Evolutionary conservation across 371 early-diverging fungal genomes (phyloP).

Genomic region (Actinomucor elegans): DNA sequence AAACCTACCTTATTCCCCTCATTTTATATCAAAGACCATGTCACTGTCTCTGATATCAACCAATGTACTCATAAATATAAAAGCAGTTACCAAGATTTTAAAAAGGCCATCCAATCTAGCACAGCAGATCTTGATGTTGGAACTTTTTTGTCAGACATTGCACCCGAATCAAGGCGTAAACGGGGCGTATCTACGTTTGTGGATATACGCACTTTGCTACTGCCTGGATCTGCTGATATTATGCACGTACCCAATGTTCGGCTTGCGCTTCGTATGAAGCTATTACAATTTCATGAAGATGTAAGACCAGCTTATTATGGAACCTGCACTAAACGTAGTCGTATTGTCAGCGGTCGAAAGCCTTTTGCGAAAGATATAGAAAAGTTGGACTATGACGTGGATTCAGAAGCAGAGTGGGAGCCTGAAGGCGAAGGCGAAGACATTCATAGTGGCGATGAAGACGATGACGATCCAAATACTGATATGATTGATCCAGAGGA

Average conservation of each 20-base stretch:
- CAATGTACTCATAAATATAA: constrained; percentile 9
- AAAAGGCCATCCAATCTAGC: background rate
- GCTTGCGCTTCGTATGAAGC: constrained; percentile 57
- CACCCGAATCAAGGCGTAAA: constrained; percentile 21
- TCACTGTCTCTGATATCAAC: constrained; percentile 27
- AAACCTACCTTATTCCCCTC: constrained; percentile 60
- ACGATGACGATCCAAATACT: constrained; percentile 50
- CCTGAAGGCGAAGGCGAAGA: constrained; percentile 91
- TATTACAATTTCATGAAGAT: constrained; percentile 73
- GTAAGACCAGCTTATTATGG: constrained; percentile 82
- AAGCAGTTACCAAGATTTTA: constrained; percentile 9
- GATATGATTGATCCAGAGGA: constrained; percentile 50
- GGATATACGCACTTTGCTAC: constrained; percentile 9
- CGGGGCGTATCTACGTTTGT: constrained; percentile 12
- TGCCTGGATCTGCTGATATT: constrained; percentile 29
- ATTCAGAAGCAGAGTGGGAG: constrained; percentile 92
- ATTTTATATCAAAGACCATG: constrained; percentile 63
- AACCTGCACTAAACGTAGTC: constrained; percentile 73
- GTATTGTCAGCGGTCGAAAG: constrained; percentile 52
- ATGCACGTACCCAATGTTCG: constrained; percentile 26
- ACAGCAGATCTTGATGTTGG: background rate
- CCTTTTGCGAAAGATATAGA: constrained; percentile 67
- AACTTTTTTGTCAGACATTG: constrained; percentile 2
- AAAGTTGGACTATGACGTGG: constrained; percentile 78
- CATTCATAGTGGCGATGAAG: constrained; percentile 77